A percentile compares a stretch with the other conserved stretches of the same genome.
phyloP scores from a whole-genome alignment of 148 eudicot genomes.

The Vaccinium macrocarpon region DNA sequence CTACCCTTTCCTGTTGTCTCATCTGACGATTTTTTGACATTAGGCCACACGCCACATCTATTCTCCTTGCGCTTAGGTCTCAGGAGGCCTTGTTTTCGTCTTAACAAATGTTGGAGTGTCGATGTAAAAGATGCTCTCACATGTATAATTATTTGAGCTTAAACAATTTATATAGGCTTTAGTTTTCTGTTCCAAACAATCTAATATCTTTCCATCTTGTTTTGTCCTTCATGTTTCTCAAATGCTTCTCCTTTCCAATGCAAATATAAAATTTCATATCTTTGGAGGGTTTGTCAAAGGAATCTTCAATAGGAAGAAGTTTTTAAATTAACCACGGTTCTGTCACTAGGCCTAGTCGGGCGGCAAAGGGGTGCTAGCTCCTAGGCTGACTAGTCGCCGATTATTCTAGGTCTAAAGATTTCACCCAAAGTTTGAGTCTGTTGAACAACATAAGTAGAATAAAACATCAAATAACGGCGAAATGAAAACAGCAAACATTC shows the following conservation, averaged over 20 bases:
- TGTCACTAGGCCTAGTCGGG: too few relatives aligned
- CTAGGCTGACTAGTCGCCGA: not conserved
- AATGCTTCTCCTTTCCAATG: not conserved
- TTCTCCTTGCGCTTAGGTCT: not conserved
- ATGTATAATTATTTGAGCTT: not conserved
- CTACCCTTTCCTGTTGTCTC: not conserved
- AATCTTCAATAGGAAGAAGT: not conserved
- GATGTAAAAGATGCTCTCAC: not conserved
- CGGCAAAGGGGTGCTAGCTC: not conserved
- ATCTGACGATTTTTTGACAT: not conserved
- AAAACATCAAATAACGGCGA: not conserved
- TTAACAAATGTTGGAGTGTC: not conserved
- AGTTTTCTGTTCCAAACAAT: not conserved
- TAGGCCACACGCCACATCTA: not conserved
- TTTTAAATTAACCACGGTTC: not conserved
- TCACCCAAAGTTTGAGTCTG: too few relatives aligned
- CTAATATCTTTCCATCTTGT: not conserved
- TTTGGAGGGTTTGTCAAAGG: not conserved
- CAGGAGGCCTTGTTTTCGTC: not conserved
- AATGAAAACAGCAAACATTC: not conserved
- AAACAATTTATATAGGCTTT: not conserved
- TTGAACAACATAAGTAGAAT: too few relatives aligned
- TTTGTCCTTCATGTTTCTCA: not conserved
- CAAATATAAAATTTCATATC: not conserved
- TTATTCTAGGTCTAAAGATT: not conserved